Conservation (phyloP, 495 filamentous ascomycete genomes). For the Symbiotaphrina buchneri region DNA sequence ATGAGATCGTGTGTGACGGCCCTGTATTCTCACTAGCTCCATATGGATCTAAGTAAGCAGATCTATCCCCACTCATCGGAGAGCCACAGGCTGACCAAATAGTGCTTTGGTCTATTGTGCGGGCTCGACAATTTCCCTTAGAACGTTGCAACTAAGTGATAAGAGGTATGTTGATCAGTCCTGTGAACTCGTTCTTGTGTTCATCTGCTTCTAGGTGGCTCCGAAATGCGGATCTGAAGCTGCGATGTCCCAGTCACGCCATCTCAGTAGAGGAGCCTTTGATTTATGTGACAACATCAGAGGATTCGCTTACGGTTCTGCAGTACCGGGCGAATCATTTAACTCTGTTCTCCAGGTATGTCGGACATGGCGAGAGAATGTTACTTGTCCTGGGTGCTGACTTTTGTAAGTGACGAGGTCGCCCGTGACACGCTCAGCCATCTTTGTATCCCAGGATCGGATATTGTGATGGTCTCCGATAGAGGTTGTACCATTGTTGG, state of each 20-base stretch:
- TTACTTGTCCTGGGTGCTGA: no score
- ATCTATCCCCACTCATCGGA: background rate
- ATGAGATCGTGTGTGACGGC: conserved; percentile 2
- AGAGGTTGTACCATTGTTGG: conserved; percentile 22
- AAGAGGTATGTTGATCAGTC: background rate
- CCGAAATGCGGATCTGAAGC: conserved; percentile 3
- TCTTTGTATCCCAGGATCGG: conserved; percentile 3
- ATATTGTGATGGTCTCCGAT: conserved; percentile 17
- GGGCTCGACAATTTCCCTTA: conserved; percentile 2
- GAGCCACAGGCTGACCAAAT: background rate
- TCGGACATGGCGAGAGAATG: no score
- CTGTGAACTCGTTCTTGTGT: conserved; percentile 3
- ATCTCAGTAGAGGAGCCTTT: conserved; percentile 8
- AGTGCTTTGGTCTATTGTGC: conserved; percentile 4
- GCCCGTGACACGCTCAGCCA: conserved; percentile 2
- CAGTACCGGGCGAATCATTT: conserved; percentile 2
- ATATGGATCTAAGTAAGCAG: conserved; percentile 3
- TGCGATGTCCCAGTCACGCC: conserved; percentile 11
- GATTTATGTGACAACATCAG: conserved; percentile 12
- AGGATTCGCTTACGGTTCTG: conserved; percentile 12
- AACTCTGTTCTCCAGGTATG: conserved; percentile 4
- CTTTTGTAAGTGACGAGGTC: conserved; percentile 3
- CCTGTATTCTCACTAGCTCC: conserved; percentile 5
- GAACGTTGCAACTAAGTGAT: background rate
- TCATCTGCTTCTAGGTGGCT: conserved; percentile 6